Evolutionary conservation across 441 rosid species (phyloP), one percentile per base, ranked within the genome.

Genomic region (Omphalea diandra): DNA sequence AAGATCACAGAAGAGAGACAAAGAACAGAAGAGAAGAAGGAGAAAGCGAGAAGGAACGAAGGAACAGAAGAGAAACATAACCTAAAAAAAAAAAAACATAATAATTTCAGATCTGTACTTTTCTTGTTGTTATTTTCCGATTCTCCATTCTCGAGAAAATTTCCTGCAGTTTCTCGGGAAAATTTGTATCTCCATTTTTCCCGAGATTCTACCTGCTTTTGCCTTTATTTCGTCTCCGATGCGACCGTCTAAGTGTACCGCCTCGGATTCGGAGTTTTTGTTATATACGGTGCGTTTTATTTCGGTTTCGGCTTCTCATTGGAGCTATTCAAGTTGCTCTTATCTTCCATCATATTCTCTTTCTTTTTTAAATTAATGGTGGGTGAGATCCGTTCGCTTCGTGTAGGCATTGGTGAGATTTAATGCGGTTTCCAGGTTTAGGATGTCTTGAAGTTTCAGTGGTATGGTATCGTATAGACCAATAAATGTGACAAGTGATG

Each of bases 321-420:
- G 29, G 14, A 44, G 5, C 36, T 35, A 35, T 49, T 49, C 11
- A 5, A 33, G 0, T 40, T 38, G 67, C 40, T 36, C 12, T 59
- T 46, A 7, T 31, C 12, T n/a, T n/a, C n/a, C n/a, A n/a, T n/a
- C n/a, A n/a, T n/a, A n/a, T n/a, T n/a, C n/a, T 58, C 4, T 12
- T 2, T 44, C 38, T 46, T 50, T 1, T 24, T 36, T 54, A 35
- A 22, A 61, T 57, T 55, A 67, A 58, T 54, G 43, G 29, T 65
- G 43, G 41, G 57, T 65, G 75, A 75, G 86, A 79, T 85, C 83
- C 81, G 82, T 83, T 73, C 79, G 68, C 40, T 79, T 38, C 52
- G 49, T 59, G 65, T 73, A 80, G 58, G 84, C 90, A 85, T 84
- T 82, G 86, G 63, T 67, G 59, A 35, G 65, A 43, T 75, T 84